Evolutionary conservation across 441 rosid genomes (phyloP).

Genomic region (Syzygium syzygioides): DNA sequence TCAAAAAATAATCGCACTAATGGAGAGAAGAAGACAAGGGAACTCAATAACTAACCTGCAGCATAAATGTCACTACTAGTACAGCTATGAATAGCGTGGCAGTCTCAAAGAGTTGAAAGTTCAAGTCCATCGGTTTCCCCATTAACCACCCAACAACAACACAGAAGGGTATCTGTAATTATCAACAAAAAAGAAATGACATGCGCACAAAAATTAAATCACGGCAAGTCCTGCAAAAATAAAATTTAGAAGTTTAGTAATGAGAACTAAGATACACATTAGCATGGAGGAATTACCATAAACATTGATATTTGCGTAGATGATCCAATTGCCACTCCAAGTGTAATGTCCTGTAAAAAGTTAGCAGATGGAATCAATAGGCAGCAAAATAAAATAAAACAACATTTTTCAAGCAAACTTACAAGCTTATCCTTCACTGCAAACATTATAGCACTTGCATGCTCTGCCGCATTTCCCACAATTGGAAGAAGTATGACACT

Average conservation of each 20-base stretch:
- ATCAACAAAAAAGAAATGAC: background rate
- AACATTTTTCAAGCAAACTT: slow-evolving; percentile 11
- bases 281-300: slow-evolving; percentile 37
- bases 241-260: background rate
- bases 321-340: slow-evolving; percentile 96
- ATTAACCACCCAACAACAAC: slow-evolving; percentile 92
- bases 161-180: slow-evolving; percentile 80
- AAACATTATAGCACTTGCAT: slow-evolving; percentile 89
- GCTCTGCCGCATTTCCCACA: slow-evolving; percentile 96
- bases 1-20: background rate
- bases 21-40: background rate
- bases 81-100: slow-evolving; percentile 90
- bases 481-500: slow-evolving; percentile 84
- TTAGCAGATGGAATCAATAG: background rate
- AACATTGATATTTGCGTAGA: slow-evolving; percentile 94
- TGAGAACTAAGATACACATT: background rate
- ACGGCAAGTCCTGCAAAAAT: background rate
- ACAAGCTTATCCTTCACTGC: slow-evolving; percentile 98
- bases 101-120: slow-evolving; percentile 92
- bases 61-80: slow-evolving; percentile 85
- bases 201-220: background rate
- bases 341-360: slow-evolving; percentile 62
- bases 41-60: slow-evolving; percentile 50
- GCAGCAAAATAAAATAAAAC: background rate
- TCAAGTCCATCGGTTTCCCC: slow-evolving; percentile 85